Evolutionary conservation across 306 rosid species (phyloP).

Genomic region (Dryas drummondii): DNA sequence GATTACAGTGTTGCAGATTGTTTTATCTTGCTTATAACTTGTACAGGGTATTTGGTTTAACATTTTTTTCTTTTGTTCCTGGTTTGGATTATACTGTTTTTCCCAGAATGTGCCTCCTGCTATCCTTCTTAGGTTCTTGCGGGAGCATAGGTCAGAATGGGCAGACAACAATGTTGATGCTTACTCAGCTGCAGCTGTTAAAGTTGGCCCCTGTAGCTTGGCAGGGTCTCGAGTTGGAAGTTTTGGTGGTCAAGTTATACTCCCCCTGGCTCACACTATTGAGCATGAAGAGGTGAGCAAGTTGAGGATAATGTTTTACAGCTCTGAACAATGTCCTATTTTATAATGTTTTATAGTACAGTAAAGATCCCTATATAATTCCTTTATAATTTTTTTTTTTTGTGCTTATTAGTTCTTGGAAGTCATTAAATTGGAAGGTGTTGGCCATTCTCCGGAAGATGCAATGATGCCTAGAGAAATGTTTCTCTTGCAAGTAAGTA

Average conservation of each 20-base stretch:
- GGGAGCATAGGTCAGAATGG: conserved; percentile 99
- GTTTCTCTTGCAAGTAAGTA: conserved; percentile 87
- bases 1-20: neutral
- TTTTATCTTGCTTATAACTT: neutral
- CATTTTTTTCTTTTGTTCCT: conserved; percentile 17
- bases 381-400: neutral
- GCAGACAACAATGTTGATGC: conserved; percentile 97
- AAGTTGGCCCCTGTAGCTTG: conserved; percentile 91
- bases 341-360: neutral
- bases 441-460: conserved; percentile 83
- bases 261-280: conserved; percentile 89
- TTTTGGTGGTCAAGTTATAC: conserved; percentile 93
- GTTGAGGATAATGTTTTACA: neutral
- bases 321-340: neutral
- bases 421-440: conserved; percentile 86
- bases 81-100: conserved; percentile 17
- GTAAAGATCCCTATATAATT: neutral
- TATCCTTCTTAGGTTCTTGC: conserved; percentile 79
- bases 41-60: conserved; percentile 7
- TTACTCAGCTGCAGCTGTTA: conserved; percentile 90
- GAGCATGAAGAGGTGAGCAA: conserved; percentile 88
- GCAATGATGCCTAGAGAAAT: conserved; percentile 82
- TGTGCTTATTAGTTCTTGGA: conserved; percentile 62
- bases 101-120: conserved; percentile 96
- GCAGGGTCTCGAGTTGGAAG: conserved; percentile 87